A percentile compares a stretch with the other conserved stretches of the same genome.
These are phyloP conservation scores for Hypholoma sublateritium DNA, from an alignment of 768 basidiomycete genomes.

Conservation along the genomic window DNA sequence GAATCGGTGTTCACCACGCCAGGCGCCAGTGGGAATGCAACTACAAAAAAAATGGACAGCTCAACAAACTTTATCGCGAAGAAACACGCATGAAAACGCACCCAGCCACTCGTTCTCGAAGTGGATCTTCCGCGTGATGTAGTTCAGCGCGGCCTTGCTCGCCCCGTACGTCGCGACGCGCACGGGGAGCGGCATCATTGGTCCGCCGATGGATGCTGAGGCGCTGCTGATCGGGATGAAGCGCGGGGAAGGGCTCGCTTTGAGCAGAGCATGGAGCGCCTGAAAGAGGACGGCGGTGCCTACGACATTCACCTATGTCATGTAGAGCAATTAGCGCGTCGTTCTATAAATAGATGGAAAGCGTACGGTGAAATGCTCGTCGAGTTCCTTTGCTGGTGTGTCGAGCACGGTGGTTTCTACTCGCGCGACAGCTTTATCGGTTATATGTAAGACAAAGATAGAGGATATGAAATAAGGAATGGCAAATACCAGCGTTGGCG, in stretches of 20 bases:
- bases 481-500: constrained; percentile 2
- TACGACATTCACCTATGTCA: neutral
- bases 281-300: constrained; percentile 4
- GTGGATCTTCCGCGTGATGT: constrained; percentile 2
- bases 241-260: neutral
- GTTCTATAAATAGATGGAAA: neutral
- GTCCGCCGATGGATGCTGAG: neutral
- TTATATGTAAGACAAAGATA: neutral
- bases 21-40: too few relatives aligned
- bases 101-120: constrained; percentile 9
- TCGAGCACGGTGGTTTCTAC: neutral
- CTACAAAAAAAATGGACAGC: too few relatives aligned
- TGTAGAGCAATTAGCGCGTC: neutral
- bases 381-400: neutral
- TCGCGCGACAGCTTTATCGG: neutral
- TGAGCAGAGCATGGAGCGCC: neutral
- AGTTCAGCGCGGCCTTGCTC: constrained; percentile 6
- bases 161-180: neutral
- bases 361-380: neutral
- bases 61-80: too few relatives aligned
- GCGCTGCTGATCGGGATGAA: constrained; percentile 2
- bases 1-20: too few relatives aligned
- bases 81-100: too few relatives aligned
- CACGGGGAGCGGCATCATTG: neutral
- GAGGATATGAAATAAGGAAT: too few relatives aligned